These are phyloP conservation scores for Coniosporium apollinis DNA, from an alignment of 495 filamentous ascomycete genomes.

Conservation along the genomic window DNA sequence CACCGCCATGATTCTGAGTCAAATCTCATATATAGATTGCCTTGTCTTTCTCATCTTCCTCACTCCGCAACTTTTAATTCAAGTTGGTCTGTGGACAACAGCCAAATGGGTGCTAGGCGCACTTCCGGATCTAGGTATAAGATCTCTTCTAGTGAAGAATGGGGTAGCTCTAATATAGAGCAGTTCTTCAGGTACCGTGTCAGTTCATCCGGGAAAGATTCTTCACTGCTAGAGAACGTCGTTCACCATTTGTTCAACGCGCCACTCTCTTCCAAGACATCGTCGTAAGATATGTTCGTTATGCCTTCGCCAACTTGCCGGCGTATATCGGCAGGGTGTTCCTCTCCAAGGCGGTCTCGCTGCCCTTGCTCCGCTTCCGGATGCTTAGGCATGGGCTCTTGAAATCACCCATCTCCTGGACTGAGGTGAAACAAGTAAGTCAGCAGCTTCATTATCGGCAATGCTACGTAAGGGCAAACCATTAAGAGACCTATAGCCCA, in stretches of 20 bases:
- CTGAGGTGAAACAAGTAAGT: constrained; percentile 35
- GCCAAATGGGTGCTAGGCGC: constrained; percentile 37
- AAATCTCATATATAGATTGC: constrained; percentile 57
- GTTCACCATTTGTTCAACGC: constrained; percentile 43
- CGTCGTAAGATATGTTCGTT: constrained; percentile 55
- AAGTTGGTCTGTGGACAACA: constrained; percentile 38
- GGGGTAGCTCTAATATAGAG: not conserved
- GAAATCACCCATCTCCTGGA: constrained; percentile 42
- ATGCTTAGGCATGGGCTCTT: constrained; percentile 53
- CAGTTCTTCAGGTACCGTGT: constrained; percentile 31
- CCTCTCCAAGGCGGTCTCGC: constrained; percentile 51
- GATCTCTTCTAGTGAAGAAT: too few species aligned
- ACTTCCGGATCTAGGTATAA: constrained; percentile 54
- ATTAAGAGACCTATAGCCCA: constrained; percentile 9
- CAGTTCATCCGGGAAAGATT: constrained; percentile 41
- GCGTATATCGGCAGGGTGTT: constrained; percentile 51
- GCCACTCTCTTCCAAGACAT: constrained; percentile 56
- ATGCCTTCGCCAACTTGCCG: constrained; percentile 54
- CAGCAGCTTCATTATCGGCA: not conserved
- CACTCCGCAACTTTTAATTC: constrained; percentile 44
- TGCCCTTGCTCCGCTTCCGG: constrained; percentile 57
- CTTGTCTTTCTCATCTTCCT: constrained; percentile 48
- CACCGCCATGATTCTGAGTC: constrained; percentile 39
- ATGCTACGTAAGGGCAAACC: constrained; percentile 1
- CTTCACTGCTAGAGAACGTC: constrained; percentile 26